Evolutionary conservation across 805 yeast genomes (phyloP), one percentile per base, ranked within the genome.

Genomic region (Wickerhamomyces bisporus): DNA sequence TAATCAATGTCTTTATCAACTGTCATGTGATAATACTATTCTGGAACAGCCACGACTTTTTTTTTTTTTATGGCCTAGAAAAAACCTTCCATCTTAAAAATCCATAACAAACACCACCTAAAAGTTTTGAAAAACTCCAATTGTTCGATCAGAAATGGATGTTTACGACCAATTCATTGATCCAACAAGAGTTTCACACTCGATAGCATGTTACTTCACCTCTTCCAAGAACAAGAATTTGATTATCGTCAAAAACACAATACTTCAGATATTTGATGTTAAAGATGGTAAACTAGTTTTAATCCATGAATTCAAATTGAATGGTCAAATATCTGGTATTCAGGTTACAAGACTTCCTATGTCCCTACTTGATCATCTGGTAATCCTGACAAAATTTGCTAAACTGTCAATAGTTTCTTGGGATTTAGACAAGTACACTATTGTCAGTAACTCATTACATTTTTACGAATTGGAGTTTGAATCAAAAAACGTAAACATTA

Each of bases 381-480:
- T 82, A 2, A 63, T 91, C 4, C 64, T 85, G 12, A 83, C 94
- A 10, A 75, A 78, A 42, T 65, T 65, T 36, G 96, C 96, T 23
- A 91, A 91, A 55, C 52, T 88, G 28, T 84, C 94, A 0, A 61
- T 89, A 14, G 60, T 91, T 21, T 70, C 71, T 39, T 93, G 95
- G 86, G 81, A 87, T 50, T 57, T 60, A 4, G 58, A 52, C 4
- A 55, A 50, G n/a, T 68, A 76, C 45, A 50, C 72, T 1, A 66
- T 91, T n/a, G 66, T 72, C 19, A 86, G 96, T 0, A 71, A 77
- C 1, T 84, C 95, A 35, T 64, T 93, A 36, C 98, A 93, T 62
- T 87, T 75, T 56, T 93, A 89, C 58, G 97, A 91, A 50, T 74
- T 77, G 31, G 75, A 76, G 19, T 65, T 87, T 35, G 71, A 71